Conservation (phyloP, 768 basidiomycete species). For the Suillus plorans region DNA sequence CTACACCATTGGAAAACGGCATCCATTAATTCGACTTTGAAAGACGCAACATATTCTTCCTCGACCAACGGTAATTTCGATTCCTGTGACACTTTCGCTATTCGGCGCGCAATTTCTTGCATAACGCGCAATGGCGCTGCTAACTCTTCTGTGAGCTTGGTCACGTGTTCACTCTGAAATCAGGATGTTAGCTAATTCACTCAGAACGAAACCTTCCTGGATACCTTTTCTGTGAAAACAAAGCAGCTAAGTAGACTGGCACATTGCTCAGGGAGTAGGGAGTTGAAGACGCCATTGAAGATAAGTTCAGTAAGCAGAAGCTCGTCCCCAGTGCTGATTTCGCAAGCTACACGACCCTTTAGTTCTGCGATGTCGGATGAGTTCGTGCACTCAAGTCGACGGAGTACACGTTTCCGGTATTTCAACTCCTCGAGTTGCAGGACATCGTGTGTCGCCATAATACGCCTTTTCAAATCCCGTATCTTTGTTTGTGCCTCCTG, state of each 20-base stretch:
- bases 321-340: constrained; percentile 97
- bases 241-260: constrained; percentile 96
- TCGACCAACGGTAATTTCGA: constrained; percentile 87
- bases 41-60: constrained; percentile 92
- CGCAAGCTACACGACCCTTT: constrained; percentile 98
- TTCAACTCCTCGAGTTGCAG: constrained; percentile 97
- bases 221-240: constrained; percentile 94
- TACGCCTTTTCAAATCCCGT: constrained; percentile 78
- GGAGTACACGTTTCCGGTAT: constrained; percentile 88
- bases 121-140: constrained; percentile 89
- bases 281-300: constrained; percentile 95
- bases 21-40: constrained; percentile 99
- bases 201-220: constrained; percentile 10
- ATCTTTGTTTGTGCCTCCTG: constrained; percentile 67
- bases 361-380: constrained; percentile 92
- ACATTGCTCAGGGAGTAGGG: constrained; percentile 86
- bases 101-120: constrained; percentile 93
- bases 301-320: constrained; percentile 93
- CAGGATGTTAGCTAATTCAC: constrained; percentile 1
- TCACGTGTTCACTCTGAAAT: constrained; percentile 76
- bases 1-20: constrained; percentile 97
- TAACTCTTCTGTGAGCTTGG: constrained; percentile 89
- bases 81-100: constrained; percentile 96
- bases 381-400: constrained; percentile 88
- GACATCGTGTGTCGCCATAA: constrained; percentile 88